These are phyloP conservation scores for Friedmanniomyces simplex DNA, from an alignment of 495 filamentous ascomycete genomes.

Conservation along the genomic window DNA sequence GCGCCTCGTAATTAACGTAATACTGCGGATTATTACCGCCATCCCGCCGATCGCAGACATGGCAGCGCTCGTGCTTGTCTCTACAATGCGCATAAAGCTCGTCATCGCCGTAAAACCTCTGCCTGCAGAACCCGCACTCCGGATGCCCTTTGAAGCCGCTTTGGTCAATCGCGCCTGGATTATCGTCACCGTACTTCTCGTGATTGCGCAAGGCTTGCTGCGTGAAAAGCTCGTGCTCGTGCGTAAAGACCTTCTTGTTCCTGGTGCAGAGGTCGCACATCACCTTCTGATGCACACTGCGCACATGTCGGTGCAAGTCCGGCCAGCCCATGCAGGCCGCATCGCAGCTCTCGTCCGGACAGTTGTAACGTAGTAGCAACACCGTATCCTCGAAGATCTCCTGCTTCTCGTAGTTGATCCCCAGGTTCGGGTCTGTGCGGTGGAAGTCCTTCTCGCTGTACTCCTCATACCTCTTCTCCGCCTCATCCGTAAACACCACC, in stretches of 20 bases:
- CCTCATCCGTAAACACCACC: constrained; percentile 86
- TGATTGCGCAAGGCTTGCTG: constrained; percentile 70
- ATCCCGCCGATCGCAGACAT: constrained; percentile 75
- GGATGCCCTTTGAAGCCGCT: constrained; percentile 95
- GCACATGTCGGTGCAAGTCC: constrained; percentile 86
- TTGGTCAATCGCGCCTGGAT: constrained; percentile 81
- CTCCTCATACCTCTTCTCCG: constrained; percentile 69
- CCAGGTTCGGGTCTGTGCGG: constrained; percentile 66
- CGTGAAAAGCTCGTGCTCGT: constrained; percentile 93
- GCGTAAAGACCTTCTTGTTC: constrained; percentile 96
- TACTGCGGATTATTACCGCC: constrained; percentile 69
- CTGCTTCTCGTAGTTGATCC: constrained; percentile 77
- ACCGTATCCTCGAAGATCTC: constrained; percentile 83
- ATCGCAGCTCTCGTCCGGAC: constrained; percentile 74
- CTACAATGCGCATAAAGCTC: constrained; percentile 90
- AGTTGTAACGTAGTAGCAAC: constrained; percentile 87
- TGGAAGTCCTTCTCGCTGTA: constrained; percentile 63
- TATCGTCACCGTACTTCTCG: constrained; percentile 83
- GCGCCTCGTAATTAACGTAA: constrained; percentile 71
- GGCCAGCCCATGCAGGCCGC: constrained; percentile 87
- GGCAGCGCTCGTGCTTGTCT: constrained; percentile 85
- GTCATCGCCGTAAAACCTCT: constrained; percentile 90
- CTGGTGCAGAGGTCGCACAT: constrained; percentile 93
- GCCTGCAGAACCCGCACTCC: constrained; percentile 82
- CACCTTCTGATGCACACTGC: constrained; percentile 64